phyloP scores from a whole-genome alignment of 2,329 filamentous ascomycete genomes.

The Fusarium sp. region DNA sequence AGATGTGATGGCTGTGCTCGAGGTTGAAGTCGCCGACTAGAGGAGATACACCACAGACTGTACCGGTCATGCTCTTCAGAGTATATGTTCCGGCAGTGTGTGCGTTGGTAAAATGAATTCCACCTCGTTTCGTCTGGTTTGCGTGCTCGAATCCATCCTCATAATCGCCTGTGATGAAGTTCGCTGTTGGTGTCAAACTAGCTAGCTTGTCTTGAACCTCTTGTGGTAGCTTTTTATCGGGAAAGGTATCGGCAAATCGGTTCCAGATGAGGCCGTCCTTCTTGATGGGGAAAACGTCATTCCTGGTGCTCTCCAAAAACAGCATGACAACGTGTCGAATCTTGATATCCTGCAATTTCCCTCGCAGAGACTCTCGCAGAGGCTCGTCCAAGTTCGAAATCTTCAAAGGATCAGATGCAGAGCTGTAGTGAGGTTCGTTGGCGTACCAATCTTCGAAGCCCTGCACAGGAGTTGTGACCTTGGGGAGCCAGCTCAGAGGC shows the following conservation, averaged over 20 bases:
- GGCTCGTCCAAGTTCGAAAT: conserved; percentile 56
- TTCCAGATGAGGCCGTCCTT: conserved; percentile 56
- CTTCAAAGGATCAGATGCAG: conserved; percentile 55
- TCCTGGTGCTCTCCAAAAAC: conserved; percentile 60
- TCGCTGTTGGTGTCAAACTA: conserved; percentile 50
- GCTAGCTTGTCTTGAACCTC: conserved; percentile 48
- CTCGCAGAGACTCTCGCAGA: conserved; percentile 47
- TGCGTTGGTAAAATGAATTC: conserved; percentile 57
- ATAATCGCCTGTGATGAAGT: conserved; percentile 53
- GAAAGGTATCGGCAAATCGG: conserved; percentile 51
- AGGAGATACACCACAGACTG: conserved; percentile 58
- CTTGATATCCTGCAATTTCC: conserved; percentile 48
- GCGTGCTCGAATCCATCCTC: conserved; percentile 51
- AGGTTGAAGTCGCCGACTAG: conserved; percentile 58
- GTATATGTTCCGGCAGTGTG: conserved; percentile 60
- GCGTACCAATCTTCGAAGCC: conserved; percentile 49
- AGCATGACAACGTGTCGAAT: conserved; percentile 60
- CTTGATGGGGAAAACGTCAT: conserved; percentile 60
- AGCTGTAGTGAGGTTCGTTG: conserved; percentile 50
- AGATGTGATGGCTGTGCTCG: conserved; percentile 57
- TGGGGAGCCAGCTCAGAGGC: conserved; percentile 44
- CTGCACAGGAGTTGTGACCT: not conserved
- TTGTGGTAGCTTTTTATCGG: conserved; percentile 51
- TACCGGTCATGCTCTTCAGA: conserved; percentile 57
- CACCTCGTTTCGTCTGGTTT: conserved; percentile 49